Base-by-base conservation (phyloP, 352 stramenopile species). In the Pythium dissimile region DNA sequence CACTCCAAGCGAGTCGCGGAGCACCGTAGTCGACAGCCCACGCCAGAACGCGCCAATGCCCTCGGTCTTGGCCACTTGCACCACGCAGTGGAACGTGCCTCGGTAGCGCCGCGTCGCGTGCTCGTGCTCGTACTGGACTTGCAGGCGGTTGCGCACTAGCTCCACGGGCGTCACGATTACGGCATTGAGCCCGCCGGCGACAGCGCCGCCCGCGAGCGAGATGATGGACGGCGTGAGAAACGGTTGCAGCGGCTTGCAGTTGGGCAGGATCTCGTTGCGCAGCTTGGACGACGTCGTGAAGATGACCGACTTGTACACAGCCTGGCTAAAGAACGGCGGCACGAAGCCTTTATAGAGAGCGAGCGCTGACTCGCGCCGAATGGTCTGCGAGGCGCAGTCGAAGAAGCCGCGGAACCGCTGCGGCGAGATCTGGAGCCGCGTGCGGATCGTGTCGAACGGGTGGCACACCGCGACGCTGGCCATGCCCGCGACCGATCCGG, bases 231-330 rank as follows among this genome's bases (percentile, higher is more conserved):
- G 62, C n/a, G 65, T 69, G 13, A 77, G 54, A 24, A 57, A 59
- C 11, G 72, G 65, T 54, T 78, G 70, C 49, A 77, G 32, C 26
- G 39, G 30, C 37, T 54, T 27, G 39, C 67, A 48, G 26, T 64
- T 45, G 6, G 77, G 69, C 15, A 89, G 59, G 12, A 86, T 57
- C 31, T 90, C 77, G 26, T 67, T 73, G 49, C 77, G 77, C n/a
- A 87, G 54, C 47, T 58, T 71, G 26, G 77, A 72, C 5, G 80
- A 89, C 2, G 73, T 86, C 24, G 81, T 91, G 62, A 95, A 95
- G 62, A 95, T 95, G 47, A 95, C 81, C 31, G 85, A 84, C 63
- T 95, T 95, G 80, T 95, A 95, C 44, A 95, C 71, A 1, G 80
- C 85, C 59, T 95, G 85, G 45, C 81, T 90, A 62, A 89, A 89